Percentiles rank a stretch among this genome's conserved stretches.
phyloP scores from a whole-genome alignment of 2,329 filamentous ascomycete genomes.

The Colletotrichum melonis region DNA sequence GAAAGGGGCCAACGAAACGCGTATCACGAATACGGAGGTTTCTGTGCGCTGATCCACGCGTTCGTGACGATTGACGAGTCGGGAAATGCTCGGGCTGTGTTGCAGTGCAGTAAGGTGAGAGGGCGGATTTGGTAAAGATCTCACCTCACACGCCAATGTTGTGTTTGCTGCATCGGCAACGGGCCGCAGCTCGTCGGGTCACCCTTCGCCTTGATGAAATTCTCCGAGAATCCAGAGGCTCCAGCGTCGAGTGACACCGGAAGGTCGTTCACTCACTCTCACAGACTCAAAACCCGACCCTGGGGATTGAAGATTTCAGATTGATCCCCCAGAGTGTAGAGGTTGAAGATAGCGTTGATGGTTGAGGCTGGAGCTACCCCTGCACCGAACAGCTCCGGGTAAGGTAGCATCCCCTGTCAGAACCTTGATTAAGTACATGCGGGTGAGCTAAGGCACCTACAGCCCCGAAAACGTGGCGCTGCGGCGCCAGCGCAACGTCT shows the following conservation, averaged over 20 bases:
- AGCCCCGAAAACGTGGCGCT: not conserved
- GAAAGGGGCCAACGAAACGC: not conserved
- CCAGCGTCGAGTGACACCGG: not conserved
- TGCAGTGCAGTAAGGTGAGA: not conserved
- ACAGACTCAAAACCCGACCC: not conserved
- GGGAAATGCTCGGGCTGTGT: not conserved
- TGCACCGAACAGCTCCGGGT: no score
- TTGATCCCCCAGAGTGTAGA: no score
- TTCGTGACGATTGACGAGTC: not conserved
- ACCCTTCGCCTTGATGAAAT: not conserved
- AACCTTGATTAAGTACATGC: constrained; percentile 10
- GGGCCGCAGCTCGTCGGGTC: not conserved
- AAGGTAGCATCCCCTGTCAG: constrained; percentile 9
- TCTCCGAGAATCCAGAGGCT: not conserved
- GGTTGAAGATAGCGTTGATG: not conserved
- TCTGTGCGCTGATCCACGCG: not conserved
- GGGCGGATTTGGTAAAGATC: not conserved
- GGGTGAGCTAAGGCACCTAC: not conserved
- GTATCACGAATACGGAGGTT: not conserved
- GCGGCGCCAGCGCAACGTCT: not conserved
- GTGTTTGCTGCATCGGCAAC: not conserved
- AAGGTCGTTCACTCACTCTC: not conserved
- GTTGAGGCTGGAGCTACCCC: not conserved
- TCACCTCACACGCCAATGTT: not conserved
- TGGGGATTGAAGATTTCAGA: not conserved